phyloP scores from a whole-genome alignment of 495 filamentous ascomycete species.

The Penicillium manginii region DNA sequence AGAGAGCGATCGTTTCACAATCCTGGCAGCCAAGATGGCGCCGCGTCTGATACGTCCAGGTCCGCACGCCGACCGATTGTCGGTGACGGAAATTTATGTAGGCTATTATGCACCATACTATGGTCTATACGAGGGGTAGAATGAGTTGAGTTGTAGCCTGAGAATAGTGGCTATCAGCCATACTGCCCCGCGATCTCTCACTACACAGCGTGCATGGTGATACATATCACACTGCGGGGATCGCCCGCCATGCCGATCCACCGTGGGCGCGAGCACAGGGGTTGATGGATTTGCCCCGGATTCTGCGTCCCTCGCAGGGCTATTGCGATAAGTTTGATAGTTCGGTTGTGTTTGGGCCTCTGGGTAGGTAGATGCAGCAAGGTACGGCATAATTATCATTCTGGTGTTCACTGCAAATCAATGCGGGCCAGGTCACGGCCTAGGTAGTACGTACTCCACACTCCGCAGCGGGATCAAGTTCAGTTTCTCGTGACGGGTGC shows the following conservation, averaged over 20 bases:
- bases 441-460: too few species aligned
- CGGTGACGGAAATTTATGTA: not conserved
- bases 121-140: too few species aligned
- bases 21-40: not conserved
- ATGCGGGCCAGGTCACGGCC: too few species aligned
- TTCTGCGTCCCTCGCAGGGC: constrained; percentile 1
- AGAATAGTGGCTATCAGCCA: too few species aligned
- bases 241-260: constrained; percentile 2
- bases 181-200: not conserved
- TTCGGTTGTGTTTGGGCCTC: not conserved
- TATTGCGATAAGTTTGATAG: not conserved
- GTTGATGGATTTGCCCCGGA: not conserved
- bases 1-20: not conserved
- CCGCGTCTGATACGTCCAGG: constrained; percentile 1
- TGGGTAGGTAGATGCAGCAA: not conserved
- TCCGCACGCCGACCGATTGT: not conserved
- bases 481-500: not conserved
- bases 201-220: not conserved
- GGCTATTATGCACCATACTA: too few species aligned
- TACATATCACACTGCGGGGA: not conserved
- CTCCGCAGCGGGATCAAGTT: too few species aligned
- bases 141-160: too few species aligned
- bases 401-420: not conserved
- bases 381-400: not conserved
- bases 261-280: constrained; percentile 6